Conservation (phyloP, 2,329 filamentous ascomycete genomes). For the Calonectria ilicicola region DNA sequence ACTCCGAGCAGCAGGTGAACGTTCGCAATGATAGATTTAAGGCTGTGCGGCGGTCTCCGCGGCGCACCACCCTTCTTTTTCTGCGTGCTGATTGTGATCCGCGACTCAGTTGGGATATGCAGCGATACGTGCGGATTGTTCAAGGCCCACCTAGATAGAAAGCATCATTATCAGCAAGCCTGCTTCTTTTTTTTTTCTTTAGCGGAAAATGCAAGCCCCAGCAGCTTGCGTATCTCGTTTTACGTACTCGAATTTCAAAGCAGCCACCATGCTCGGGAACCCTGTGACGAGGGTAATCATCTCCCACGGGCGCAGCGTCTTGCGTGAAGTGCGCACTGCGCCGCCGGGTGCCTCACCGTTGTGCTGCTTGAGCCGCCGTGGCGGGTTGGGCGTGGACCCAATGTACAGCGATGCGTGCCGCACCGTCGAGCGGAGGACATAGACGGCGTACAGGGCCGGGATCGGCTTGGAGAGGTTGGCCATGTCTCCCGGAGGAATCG, state of each 20-base stretch:
- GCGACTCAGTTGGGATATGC: constrained; percentile 76
- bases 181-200: no score
- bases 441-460: constrained; percentile 92
- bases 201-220: background rate
- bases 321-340: constrained; percentile 78
- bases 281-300: constrained; percentile 89
- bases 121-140: constrained; percentile 85
- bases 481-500: constrained; percentile 48
- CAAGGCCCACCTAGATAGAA: constrained; percentile 82
- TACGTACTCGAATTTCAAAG: constrained; percentile 91
- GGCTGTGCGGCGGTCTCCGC: constrained; percentile 67
- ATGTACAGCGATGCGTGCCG: constrained; percentile 82
- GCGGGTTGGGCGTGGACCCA: constrained; percentile 91
- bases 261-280: constrained; percentile 87
- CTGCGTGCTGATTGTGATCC: constrained; percentile 65
- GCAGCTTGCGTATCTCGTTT: background rate
- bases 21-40: constrained; percentile 81
- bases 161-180: background rate
- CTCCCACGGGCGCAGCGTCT: constrained; percentile 84
- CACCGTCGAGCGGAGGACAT: constrained; percentile 87
- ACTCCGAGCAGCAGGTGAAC: constrained; percentile 84
- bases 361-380: constrained; percentile 87
- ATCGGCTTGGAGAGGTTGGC: constrained; percentile 67
- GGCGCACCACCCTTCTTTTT: constrained; percentile 66
- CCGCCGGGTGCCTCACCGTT: constrained; percentile 89